Base-by-base conservation (phyloP, 768 basidiomycete genomes). In the Leccinum obscurum region DNA sequence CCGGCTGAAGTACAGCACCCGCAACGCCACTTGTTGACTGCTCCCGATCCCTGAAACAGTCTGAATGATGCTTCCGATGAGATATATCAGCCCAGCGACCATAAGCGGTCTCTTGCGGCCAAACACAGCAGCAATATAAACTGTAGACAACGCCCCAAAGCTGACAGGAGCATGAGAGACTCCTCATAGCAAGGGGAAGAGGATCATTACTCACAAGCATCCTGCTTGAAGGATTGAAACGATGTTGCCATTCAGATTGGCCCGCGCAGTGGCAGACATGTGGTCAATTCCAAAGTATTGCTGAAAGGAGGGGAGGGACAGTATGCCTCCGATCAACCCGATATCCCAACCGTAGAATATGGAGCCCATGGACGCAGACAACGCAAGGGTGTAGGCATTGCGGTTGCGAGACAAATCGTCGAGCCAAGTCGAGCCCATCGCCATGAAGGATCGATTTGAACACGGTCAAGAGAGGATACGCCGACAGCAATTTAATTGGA, bases 341-440 rank as follows among this genome's bases (percentile, higher is more conserved):
- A 76, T 75, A 58, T 84, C 81, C 78, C 80, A 81, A 17, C 80
- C 82, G 53, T 71, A 81, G 71, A 81, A 82, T 20, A 83, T 75
- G 41, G 79, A 80, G 10, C 80, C 82, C 74, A 80, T 74, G 1
- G 80, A 69, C 0, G 80, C 81, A 13, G 80, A 80, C 17, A 74
- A 55, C 7, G 82, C 75, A 17, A 83, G 73, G 4, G 73, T 56
- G 59, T 83, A 83, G 3, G 81, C 80, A 70, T 82, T 81, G 50
- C 78, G 76, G 64, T 78, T 75, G 35, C 66, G 70, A 26, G 64
- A 65, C 20, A 75, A 14, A 8, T 70, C 57, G 4, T 66, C 56
- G 17, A 78, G 58, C 24, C 62, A 63, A 1, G 58, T 57, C 53
- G 55, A 69, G 54, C 68, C 62, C 77, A 76, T 72, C 1, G 15